Evolutionary conservation across 768 basidiomycete genomes (phyloP).

Genomic region (Sarcomyxa edulis): DNA sequence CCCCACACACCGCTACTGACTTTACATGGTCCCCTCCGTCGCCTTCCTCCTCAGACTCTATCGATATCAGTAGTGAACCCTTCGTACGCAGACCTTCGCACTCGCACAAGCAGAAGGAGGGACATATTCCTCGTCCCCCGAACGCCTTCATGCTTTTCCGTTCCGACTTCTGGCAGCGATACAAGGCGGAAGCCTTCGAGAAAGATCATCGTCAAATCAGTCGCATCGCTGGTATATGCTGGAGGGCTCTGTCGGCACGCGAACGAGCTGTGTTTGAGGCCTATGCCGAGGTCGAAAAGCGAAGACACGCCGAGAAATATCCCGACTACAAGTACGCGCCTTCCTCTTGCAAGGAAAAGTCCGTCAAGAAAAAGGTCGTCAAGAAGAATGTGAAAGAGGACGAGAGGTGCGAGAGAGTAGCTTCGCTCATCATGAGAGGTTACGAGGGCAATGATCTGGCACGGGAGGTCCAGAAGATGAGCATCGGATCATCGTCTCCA

Average conservation of each 20-base stretch:
- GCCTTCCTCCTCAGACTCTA: constrained; percentile 1
- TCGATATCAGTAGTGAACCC: constrained; percentile 3
- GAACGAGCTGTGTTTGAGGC: constrained; percentile 35
- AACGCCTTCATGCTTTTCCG: constrained; percentile 78
- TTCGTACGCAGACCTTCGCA: constrained; percentile 12
- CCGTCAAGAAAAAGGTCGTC: constrained; percentile 30
- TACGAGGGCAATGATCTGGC: constrained; percentile 24
- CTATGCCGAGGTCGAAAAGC: constrained; percentile 38
- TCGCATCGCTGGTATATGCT: constrained; percentile 56
- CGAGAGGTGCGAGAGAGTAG: constrained; percentile 33
- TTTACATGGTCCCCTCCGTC: constrained; percentile 4
- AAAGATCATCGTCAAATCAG: constrained; percentile 65
- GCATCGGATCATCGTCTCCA: constrained; percentile 1
- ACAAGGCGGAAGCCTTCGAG: constrained; percentile 46
- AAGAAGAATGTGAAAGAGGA: constrained; percentile 27
- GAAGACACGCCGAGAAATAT: constrained; percentile 38
- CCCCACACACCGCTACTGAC: constrained; percentile 3
- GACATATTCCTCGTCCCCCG: constrained; percentile 62
- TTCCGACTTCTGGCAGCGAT: constrained; percentile 52
- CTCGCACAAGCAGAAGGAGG: constrained; percentile 21
- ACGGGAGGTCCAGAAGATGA: constrained; percentile 11
- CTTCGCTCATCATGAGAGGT: constrained; percentile 28
- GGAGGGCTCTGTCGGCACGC: constrained; percentile 44
- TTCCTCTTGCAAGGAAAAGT: constrained; percentile 15
- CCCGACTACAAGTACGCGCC: constrained; percentile 58